Conservation (phyloP, 768 basidiomycete genomes). For the Lentinula sp. region DNA sequence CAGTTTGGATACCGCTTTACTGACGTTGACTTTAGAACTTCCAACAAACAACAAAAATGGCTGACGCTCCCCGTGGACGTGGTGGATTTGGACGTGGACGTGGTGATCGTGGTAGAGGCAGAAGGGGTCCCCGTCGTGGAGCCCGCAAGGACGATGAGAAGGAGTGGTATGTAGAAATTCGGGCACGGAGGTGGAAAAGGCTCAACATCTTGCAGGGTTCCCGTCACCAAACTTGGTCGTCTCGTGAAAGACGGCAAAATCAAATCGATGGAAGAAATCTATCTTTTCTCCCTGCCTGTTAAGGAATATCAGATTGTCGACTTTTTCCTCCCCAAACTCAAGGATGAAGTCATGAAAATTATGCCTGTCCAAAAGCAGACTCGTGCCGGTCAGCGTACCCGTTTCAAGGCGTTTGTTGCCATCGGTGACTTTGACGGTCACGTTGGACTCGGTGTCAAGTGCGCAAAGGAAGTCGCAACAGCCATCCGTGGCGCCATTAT, state of each 20-base stretch:
- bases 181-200: neutral
- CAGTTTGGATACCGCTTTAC: constrained; percentile 34
- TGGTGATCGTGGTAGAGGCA: constrained; percentile 85
- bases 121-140: constrained; percentile 88
- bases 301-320: constrained; percentile 99
- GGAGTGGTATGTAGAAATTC: constrained; percentile 74
- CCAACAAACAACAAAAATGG: constrained; percentile 45
- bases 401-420: constrained; percentile 99
- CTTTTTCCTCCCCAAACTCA: constrained; percentile 97
- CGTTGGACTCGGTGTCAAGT: constrained; percentile 99
- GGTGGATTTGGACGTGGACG: constrained; percentile 83
- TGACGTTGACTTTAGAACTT: constrained; percentile 16
- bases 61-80: constrained; percentile 70
- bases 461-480: constrained; percentile 99
- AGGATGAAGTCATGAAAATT: constrained; percentile 99
- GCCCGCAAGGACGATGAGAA: constrained; percentile 99
- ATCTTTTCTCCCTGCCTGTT: constrained; percentile 99
- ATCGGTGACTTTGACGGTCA: constrained; percentile 99
- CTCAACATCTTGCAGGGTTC: constrained; percentile 55
- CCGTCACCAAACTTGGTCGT: constrained; percentile 98
- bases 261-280: constrained; percentile 99
- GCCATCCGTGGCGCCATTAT: constrained; percentile 99
- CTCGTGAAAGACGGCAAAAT: constrained; percentile 99
- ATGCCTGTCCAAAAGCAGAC: constrained; percentile 99
- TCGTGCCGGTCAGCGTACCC: constrained; percentile 97